phyloP scores from a whole-genome alignment of 2,329 filamentous ascomycete genomes.

The Cytospora leucostoma region DNA sequence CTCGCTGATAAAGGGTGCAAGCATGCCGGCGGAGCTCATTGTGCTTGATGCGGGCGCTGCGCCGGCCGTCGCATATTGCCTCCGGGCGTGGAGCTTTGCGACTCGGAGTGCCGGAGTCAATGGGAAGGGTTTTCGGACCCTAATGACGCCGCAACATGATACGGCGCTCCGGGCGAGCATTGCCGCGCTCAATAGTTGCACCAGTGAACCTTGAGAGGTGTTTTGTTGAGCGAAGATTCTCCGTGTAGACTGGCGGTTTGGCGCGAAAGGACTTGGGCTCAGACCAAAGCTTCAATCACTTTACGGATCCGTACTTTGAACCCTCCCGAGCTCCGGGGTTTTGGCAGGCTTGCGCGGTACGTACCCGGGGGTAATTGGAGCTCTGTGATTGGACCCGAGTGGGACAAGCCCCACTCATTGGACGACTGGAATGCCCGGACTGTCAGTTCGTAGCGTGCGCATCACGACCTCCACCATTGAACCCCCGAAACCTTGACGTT shows the following conservation, averaged over 20 bases:
- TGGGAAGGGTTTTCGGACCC: slow-evolving; percentile 21
- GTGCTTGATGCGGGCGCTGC: slow-evolving; percentile 23
- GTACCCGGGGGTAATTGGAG: slow-evolving; percentile 26
- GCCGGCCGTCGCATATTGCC: slow-evolving; percentile 27
- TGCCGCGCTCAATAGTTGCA: not conserved
- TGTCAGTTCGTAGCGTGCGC: slow-evolving; percentile 22
- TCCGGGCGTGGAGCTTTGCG: slow-evolving; percentile 19
- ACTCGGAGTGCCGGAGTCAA: slow-evolving; percentile 18
- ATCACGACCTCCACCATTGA: slow-evolving; percentile 26
- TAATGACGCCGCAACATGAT: slow-evolving; percentile 24
- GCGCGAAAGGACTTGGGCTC: not conserved
- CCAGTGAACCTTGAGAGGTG: not conserved
- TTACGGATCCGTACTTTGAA: not conserved
- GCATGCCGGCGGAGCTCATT: slow-evolving; percentile 41
- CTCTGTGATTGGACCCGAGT: slow-evolving; percentile 31
- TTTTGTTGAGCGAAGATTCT: not conserved
- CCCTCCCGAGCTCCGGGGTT: slow-evolving; percentile 25
- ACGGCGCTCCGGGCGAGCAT: slow-evolving; percentile 41
- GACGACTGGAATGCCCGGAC: slow-evolving; percentile 4
- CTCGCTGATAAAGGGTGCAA: slow-evolving; percentile 64
- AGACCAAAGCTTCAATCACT: too few relatives aligned
- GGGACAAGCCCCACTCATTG: slow-evolving; percentile 1
- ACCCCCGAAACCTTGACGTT: slow-evolving; percentile 29
- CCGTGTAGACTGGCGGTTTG: not conserved
- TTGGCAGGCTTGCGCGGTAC: slow-evolving; percentile 27